Percentiles rank a stretch among this genome's conserved stretches.
Evolutionary conservation across 805 yeast genomes (phyloP).

Genomic region (Candida adriatica): DNA sequence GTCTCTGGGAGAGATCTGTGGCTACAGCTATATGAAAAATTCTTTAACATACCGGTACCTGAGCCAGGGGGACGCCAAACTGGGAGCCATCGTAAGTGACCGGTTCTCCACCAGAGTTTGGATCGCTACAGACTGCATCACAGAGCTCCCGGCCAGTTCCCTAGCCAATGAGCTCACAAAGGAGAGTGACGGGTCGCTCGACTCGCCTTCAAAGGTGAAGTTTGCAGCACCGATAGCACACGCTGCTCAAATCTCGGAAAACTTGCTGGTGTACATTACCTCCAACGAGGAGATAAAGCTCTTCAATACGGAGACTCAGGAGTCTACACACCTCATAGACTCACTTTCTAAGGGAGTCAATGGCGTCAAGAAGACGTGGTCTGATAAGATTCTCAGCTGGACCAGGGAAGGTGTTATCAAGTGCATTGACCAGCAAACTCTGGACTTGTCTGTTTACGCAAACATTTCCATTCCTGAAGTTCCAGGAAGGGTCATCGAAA

Average conservation of each 20-base stretch:
- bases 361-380: conserved; percentile 32
- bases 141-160: conserved; percentile 12
- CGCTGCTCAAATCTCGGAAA: conserved; percentile 21
- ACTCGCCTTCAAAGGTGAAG: conserved; percentile 24
- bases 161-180: conserved; percentile 24
- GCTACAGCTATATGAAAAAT: conserved; percentile 13
- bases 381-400: conserved; percentile 31
- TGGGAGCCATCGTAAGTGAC: conserved; percentile 19
- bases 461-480: conserved; percentile 19
- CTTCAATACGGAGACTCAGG: conserved; percentile 15
- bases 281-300: conserved; percentile 32
- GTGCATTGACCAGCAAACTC: conserved; percentile 17
- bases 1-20: conserved; percentile 20
- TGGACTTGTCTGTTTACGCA: conserved; percentile 7
- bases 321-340: conserved; percentile 24
- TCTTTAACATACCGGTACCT: conserved; percentile 12
- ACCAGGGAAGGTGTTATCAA: conserved; percentile 37
- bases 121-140: conserved; percentile 21
- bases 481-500: conserved; percentile 29
- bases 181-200: conserved; percentile 26
- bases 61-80: conserved; percentile 5
- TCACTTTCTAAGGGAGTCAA: conserved; percentile 32
- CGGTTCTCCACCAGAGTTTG: conserved; percentile 20
- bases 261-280: conserved; percentile 28
- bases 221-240: conserved; percentile 16